Percentiles rank a stretch among this genome's conserved stretches.
These are phyloP conservation scores for Heterobasidion occidentale DNA, from an alignment of 1,284 basidiomycete species.

Conservation along the genomic window DNA sequence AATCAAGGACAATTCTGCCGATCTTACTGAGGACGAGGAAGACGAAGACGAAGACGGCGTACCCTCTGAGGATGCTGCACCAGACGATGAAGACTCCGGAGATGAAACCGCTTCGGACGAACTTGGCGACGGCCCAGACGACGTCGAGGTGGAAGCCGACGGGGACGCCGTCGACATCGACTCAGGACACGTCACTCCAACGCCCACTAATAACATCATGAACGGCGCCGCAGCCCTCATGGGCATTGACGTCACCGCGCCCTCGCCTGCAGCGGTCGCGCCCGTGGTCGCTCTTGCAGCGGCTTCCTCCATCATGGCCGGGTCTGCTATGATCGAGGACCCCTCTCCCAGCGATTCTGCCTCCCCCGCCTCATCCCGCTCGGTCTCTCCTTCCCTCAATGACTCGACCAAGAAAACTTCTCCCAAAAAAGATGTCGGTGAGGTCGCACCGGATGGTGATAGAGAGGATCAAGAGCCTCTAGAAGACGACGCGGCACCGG, in stretches of 20 bases:
- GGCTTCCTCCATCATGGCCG: slow-evolving; percentile 44
- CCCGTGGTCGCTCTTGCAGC: slow-evolving; percentile 34
- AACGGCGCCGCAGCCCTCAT: slow-evolving; percentile 15
- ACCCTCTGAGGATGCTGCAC: slow-evolving; percentile 10
- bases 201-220: not conserved
- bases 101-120: slow-evolving; percentile 25
- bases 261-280: slow-evolving; percentile 28
- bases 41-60: slow-evolving; percentile 22
- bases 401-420: not conserved
- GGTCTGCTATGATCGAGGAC: slow-evolving; percentile 32
- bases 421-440: slow-evolving; percentile 18
- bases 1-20: slow-evolving; percentile 9
- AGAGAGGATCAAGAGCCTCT: slow-evolving; percentile 8
- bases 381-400: slow-evolving; percentile 28
- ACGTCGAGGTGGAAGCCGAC: slow-evolving; percentile 6
- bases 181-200: not conserved
- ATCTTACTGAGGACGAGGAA: slow-evolving; percentile 23
- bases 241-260: slow-evolving; percentile 30
- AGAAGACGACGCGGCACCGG: slow-evolving; percentile 28
- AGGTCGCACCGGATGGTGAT: slow-evolving; percentile 15
- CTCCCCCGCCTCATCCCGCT: slow-evolving; percentile 28
- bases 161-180: slow-evolving; percentile 3
- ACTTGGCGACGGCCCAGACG: slow-evolving; percentile 13
- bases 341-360: slow-evolving; percentile 25
- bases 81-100: slow-evolving; percentile 21